Base-by-base conservation (phyloP, 108 stramenopile genomes). In the Cyclotella sp. region DNA sequence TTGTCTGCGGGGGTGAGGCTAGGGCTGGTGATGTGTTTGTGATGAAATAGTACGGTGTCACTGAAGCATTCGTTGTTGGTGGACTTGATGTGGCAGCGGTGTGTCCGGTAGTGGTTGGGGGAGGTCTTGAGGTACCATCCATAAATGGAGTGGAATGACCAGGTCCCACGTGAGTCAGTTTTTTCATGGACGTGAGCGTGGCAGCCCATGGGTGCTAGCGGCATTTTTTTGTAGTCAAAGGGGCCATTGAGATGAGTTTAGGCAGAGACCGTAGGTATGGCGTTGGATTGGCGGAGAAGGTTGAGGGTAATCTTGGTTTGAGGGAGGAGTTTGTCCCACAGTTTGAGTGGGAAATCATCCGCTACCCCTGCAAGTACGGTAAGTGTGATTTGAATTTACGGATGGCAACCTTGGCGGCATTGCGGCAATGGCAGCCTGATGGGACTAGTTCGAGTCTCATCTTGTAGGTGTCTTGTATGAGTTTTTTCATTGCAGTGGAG, bases 381-480 rank as follows among this genome's bases (percentile, higher is more conserved):
- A 85, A 82, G 51, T 85, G 85, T 34, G 77, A 69, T 47, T 77
- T 72, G 54, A 77, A 85, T 15, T 79, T 85, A 15, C 53, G 72
- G 19, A 85, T 85, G 24, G 70, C 57, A 34, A 51, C 18, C 39
- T 71, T 28, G 34, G 70, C 70, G 3, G 70, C 53, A 34, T 73
- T 73, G 24, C 53, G 39, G 47, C 26, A 7, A 62, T 72, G 71
- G 18, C n/a, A 21, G 19, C 40, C 19, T 3, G 71, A 57, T 6
- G 12, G 22, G 26, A 21, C 58, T 29, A 10, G 27, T 9, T 72
- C 59, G 4, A 19, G 59, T 62, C 2, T 49, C 18, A 49, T n/a
- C 15, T 49, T 49, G 47, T n/a, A n/a, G 9, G 47, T 49, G 3
- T 49, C 18, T 49, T 49, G 6, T 7, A 30, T 28, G 59, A 16